A percentile compares a stretch with the other conserved stretches of the same genome.
These are phyloP conservation scores for Cnidoscolus chayamansa DNA, from an alignment of 441 rosid species.

Conservation along the genomic window DNA sequence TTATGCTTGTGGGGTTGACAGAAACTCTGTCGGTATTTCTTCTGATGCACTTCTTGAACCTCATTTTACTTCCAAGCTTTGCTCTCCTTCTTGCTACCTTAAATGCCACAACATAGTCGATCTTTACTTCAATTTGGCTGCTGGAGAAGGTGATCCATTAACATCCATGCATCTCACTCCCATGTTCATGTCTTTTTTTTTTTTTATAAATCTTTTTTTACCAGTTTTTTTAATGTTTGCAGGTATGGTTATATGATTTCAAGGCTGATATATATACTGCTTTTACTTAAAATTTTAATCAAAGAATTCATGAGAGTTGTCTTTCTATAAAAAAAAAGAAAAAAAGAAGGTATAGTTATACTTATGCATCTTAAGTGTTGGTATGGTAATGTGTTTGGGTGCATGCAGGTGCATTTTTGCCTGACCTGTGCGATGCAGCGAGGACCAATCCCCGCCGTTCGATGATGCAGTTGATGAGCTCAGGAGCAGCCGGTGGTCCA, in stretches of 20 bases:
- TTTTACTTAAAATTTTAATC: too few relatives aligned
- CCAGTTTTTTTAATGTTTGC: too few relatives aligned
- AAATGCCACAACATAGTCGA: slow-evolving; percentile 88
- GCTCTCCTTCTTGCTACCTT: slow-evolving; percentile 66
- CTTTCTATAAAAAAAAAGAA: too few relatives aligned
- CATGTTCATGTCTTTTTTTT: neutral
- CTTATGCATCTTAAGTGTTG: too few relatives aligned
- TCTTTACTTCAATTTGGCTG: slow-evolving; percentile 87
- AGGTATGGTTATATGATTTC: too few relatives aligned
- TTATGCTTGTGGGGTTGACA: slow-evolving; percentile 70
- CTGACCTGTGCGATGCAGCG: slow-evolving; percentile 63
- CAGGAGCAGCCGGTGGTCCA: slow-evolving; percentile 52
- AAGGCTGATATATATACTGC: too few relatives aligned
- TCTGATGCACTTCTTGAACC: slow-evolving; percentile 82
- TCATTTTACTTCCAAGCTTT: slow-evolving; percentile 72
- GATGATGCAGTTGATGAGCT: slow-evolving; percentile 65
- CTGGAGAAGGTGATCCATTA: slow-evolving; percentile 70
- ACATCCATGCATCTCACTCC: neutral
- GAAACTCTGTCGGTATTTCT: slow-evolving; percentile 80
- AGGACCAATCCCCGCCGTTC: slow-evolving; percentile 62
- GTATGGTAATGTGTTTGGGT: neutral
- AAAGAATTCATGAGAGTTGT: too few relatives aligned
- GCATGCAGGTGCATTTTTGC: slow-evolving; percentile 73
- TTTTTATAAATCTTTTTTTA: neutral
- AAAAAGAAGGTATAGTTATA: too few relatives aligned